phyloP scores from a whole-genome alignment of 306 rosid genomes.

The Glycine latifolia region DNA sequence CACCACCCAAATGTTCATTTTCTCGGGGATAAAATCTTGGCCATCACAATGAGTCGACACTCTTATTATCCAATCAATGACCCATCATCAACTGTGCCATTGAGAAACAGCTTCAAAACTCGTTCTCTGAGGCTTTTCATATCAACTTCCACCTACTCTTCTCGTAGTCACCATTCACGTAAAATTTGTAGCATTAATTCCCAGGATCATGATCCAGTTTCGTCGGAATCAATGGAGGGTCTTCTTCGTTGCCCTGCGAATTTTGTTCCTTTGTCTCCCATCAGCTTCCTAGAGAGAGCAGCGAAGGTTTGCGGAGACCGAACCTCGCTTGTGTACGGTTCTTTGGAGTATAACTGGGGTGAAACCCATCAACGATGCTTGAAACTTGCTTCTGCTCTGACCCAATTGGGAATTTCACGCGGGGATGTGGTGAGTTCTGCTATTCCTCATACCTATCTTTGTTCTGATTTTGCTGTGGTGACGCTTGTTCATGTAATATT shows the following conservation, averaged over 20 bases:
- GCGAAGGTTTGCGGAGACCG: constrained; percentile 64
- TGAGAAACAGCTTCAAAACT: constrained; percentile 41
- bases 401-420: constrained; percentile 69
- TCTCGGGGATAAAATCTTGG: too few relatives aligned
- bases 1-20: too few relatives aligned
- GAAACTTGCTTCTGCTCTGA: constrained; percentile 72
- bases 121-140: constrained; percentile 34
- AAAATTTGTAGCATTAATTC: constrained; percentile 35
- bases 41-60: too few relatives aligned
- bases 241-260: constrained; percentile 71
- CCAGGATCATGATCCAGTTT: constrained; percentile 39
- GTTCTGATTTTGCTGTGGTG: too few relatives aligned
- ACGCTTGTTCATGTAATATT: too few relatives aligned
- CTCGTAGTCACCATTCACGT: background rate
- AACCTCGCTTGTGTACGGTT: constrained; percentile 72
- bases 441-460: background rate
- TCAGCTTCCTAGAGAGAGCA: constrained; percentile 81
- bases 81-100: too few relatives aligned
- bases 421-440: constrained; percentile 73
- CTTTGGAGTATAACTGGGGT: constrained; percentile 63
- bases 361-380: constrained; percentile 76
- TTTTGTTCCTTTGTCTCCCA: constrained; percentile 71
- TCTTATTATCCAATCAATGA: too few relatives aligned
- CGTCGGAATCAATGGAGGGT: constrained; percentile 75
- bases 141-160: background rate